phyloP scores from a whole-genome alignment of 208 protist species.

The Leishmania martiniquensis region DNA sequence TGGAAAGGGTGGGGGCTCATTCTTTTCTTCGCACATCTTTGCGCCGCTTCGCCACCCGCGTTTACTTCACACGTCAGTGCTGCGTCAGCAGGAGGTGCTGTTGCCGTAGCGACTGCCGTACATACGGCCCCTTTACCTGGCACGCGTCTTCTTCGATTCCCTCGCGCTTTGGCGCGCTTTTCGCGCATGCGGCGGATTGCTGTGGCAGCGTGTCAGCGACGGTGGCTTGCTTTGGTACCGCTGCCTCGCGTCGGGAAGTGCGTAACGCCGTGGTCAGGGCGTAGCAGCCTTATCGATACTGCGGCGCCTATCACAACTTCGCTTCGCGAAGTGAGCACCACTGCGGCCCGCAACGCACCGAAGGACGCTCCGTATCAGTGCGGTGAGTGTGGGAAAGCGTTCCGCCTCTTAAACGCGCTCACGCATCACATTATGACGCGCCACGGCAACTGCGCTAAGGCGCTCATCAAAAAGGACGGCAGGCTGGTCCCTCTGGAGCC shows the following conservation, averaged over 20 bases:
- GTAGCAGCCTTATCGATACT: not conserved
- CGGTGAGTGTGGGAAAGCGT: conserved; percentile 80
- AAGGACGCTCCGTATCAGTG: conserved; percentile 67
- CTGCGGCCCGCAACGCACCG: conserved; percentile 9
- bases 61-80: not conserved
- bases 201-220: conserved; percentile 4
- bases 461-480: conserved; percentile 59
- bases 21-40: too few species aligned
- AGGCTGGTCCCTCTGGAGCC: conserved; percentile 48
- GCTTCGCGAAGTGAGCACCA: conserved; percentile 24
- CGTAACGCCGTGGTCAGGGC: not conserved
- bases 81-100: not conserved
- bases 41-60: not conserved
- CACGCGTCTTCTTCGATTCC: not conserved
- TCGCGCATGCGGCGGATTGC: conserved; percentile 1
- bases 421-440: conserved; percentile 91
- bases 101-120: not conserved
- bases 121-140: not conserved
- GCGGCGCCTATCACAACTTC: not conserved
- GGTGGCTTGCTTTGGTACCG: conserved; percentile 4
- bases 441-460: conserved; percentile 75
- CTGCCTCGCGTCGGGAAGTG: conserved; percentile 3
- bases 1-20: too few species aligned
- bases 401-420: conserved; percentile 87
- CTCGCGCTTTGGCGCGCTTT: not conserved